Base-by-base conservation (phyloP, 169 alveolate species). In the Plasmodium coatneyi region DNA sequence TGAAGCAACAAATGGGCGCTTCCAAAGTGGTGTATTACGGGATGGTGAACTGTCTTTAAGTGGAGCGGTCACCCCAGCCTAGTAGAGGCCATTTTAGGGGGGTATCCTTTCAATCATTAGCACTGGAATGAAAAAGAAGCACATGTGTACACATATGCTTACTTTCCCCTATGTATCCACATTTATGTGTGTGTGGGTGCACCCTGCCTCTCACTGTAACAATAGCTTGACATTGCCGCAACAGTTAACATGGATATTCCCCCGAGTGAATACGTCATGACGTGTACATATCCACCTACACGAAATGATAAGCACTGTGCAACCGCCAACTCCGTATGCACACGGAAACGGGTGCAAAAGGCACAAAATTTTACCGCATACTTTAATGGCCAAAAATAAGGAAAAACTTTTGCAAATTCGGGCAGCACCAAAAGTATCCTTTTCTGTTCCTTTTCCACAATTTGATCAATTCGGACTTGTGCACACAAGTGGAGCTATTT, bases 401-500 rank as follows among this genome's bases (percentile, higher is more conserved):
- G 2, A 12, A 0, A 60, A 60, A n/a, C 32, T 14, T 60, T 22
- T 60, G 32, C 32, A 5, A 60, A 60, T 60, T 60, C 36, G 74
- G 74, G 36, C 32, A 22, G 32, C 34, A n/a, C 4, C 7, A 25
- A 60, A 60, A 60, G n/a, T n/a, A 30, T 34, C 9, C 16, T 6
- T 78, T 78, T 78, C 39, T 79, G 25, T 49, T 49, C 71, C 19
- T 81, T 52, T 49, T 80, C 19, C 22, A 52, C 43, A 25, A 4
- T 28, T 22, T 28, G 30, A 52, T 56, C 30, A 10, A 52, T 80
- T 22, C 22, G 1, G 52, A 22, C 87, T 49, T 28, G 30, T 49
- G 60, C 76, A 81, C 89, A 81, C 71, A 49, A 52, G 16, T 30
- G 71, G 52, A 81, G 74, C 34, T 49, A 49, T 81, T 49, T 81